Evolutionary conservation across 2,329 filamentous ascomycete genomes (phyloP).

Genomic region (Ceratocystis diversiconidia): DNA sequence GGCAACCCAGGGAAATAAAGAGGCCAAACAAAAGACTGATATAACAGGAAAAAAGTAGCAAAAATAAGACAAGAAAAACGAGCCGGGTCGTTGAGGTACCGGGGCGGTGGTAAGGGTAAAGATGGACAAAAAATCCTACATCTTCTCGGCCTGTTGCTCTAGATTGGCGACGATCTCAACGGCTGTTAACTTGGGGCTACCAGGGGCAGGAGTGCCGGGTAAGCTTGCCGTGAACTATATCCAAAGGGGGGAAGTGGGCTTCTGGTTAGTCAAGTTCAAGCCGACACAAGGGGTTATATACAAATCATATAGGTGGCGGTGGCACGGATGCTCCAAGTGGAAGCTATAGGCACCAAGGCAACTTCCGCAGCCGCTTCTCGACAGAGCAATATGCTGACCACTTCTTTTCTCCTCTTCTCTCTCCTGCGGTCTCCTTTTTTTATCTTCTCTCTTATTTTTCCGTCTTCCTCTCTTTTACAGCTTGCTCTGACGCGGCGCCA

Average conservation of each 20-base stretch:
- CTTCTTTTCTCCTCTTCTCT: background rate
- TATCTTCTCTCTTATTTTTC: background rate
- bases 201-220: conserved; percentile 11
- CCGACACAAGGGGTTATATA: background rate
- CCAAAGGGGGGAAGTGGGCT: background rate
- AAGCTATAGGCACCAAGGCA: background rate
- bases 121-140: conserved; percentile 14
- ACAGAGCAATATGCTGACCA: background rate
- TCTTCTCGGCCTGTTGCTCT: conserved; percentile 21
- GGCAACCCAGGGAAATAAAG: background rate
- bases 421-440: background rate
- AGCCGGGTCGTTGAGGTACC: background rate
- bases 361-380: background rate
- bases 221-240: conserved; percentile 15
- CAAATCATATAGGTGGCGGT: conserved; percentile 1
- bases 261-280: background rate
- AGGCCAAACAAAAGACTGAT: background rate
- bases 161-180: conserved; percentile 17
- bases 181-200: conserved; percentile 10
- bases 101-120: background rate
- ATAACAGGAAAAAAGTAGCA: background rate
- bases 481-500: conserved; percentile 15
- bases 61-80: background rate
- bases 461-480: conserved; percentile 19
- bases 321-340: background rate